Evolutionary conservation across 2,329 filamentous ascomycete genomes (phyloP).

Genomic region (Xenoacremonium recifei): DNA sequence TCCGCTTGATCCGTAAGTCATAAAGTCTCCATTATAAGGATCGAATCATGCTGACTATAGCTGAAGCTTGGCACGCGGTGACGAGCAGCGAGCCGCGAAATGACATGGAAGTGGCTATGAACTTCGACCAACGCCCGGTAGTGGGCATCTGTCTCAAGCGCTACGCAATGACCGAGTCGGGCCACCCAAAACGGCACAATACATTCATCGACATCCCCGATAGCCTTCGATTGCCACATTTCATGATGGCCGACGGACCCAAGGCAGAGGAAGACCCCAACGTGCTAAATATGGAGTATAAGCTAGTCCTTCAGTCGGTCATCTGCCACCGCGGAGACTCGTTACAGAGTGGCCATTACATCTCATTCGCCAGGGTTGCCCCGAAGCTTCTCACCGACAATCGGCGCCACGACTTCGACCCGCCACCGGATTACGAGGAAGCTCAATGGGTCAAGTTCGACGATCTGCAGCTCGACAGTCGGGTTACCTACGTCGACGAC

Average conservation of each 20-base stretch:
- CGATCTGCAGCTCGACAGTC: constrained; percentile 67
- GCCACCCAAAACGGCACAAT: constrained; percentile 68
- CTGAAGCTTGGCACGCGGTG: constrained; percentile 79
- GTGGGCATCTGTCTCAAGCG: constrained; percentile 92
- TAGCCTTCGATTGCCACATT: constrained; percentile 79
- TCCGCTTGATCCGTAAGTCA: constrained; percentile 80
- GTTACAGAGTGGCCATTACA: constrained; percentile 86
- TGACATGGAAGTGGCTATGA: constrained; percentile 81
- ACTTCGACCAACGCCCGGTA: constrained; percentile 82
- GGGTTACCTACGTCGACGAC: constrained; percentile 76
- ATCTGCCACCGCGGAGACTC: constrained; percentile 89
- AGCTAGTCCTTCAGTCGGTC: constrained; percentile 85
- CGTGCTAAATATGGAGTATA: constrained; percentile 84
- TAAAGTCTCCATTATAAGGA: background rate
- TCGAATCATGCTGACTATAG: constrained; percentile 31
- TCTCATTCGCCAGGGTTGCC: constrained; percentile 79
- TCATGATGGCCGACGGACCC: constrained; percentile 75
- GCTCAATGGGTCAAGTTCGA: constrained; percentile 90
- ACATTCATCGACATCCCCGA: constrained; percentile 89
- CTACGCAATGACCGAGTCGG: constrained; percentile 69
- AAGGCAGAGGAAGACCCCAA: constrained; percentile 55
- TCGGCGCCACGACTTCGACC: constrained; percentile 51
- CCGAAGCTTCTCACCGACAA: constrained; percentile 60
- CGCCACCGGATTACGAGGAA: constrained; percentile 65
- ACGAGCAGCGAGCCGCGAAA: constrained; percentile 51